Base-by-base conservation (phyloP, 768 basidiomycete genomes). In the Leccinum uliginosum region DNA sequence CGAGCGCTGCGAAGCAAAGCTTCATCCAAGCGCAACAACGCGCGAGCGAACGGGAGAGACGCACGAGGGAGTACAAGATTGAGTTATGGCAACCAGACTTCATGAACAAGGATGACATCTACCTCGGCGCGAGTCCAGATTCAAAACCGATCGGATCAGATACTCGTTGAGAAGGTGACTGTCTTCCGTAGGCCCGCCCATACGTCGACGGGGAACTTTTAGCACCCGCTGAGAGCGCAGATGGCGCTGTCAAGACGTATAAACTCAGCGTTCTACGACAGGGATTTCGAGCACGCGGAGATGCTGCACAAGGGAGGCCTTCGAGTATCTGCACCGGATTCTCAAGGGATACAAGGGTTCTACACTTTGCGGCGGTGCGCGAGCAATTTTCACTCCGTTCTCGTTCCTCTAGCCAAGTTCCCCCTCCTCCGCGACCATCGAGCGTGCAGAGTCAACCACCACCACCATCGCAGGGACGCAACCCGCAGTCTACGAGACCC, bases 241-340 rank as follows among this genome's bases (percentile, higher is more conserved):
- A 81, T 46, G 60, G 53, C 11, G 50, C 53, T 19, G 73, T 77
- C 4, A 82, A 86, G 70, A 77, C 83, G 2, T 98, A 88, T 80
- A 93, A 93, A 72, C 81, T 98, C 77, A 0, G 78, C 76, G 9
- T 74, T 99, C 48, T 98, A 99, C 67, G 94, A 98, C 66, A 82
- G 88, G 14, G 98, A 97, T 76, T 85, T 91, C 66, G 97, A 98
- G 71, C 98, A 98, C 64, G 93, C 96, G 3, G 92, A 97, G 61
- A 75, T 98, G 90, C 90, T 6, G 81, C 87, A 0, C 96, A 99
- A 67, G 95, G 62, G 86, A 94, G 54, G 95, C 94, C 0, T 80
- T 86, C 23, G 77, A 79, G 43, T 96, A 92, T 71, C 74, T 97
- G 69, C 81, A 83, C 65, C 73, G 91, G 62, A 92, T 87, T 1